These are phyloP conservation scores for Chytriomyces sp. DNA, from an alignment of 192 early-diverging fungal species.

Conservation along the genomic window DNA sequence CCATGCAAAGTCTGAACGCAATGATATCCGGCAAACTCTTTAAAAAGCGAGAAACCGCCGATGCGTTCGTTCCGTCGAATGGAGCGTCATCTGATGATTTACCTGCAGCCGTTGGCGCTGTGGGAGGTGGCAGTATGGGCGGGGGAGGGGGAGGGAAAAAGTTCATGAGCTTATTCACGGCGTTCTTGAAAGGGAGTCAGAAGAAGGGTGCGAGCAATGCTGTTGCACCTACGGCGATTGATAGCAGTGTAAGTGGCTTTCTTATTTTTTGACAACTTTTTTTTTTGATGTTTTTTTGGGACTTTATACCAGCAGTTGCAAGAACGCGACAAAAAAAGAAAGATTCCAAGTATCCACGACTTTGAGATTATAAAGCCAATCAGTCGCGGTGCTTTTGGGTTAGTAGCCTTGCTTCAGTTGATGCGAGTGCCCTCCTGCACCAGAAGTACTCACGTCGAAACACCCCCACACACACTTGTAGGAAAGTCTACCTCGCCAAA, in stretches of 20 bases:
- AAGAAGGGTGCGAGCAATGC: slow-evolving; percentile 32
- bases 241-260: background rate
- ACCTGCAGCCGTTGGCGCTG: no score
- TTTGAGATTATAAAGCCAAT: slow-evolving; percentile 96
- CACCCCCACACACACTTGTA: slow-evolving; percentile 33
- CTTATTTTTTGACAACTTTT: background rate
- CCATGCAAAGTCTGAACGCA: background rate
- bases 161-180: slow-evolving; percentile 77
- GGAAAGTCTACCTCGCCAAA: slow-evolving; percentile 83
- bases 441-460: background rate
- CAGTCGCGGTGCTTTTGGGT: slow-evolving; percentile 93
- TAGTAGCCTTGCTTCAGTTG: slow-evolving; percentile 4
- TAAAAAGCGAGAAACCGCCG: background rate
- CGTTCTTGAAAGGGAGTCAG: slow-evolving; percentile 62
- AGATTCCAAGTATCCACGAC: slow-evolving; percentile 84
- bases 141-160: slow-evolving; percentile 41
- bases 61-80: background rate
- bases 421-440: no score
- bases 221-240: slow-evolving; percentile 9
- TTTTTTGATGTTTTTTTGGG: background rate
- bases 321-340: slow-evolving; percentile 47
- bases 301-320: background rate
- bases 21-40: slow-evolving; percentile 10
- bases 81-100: background rate
- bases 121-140: background rate